These are phyloP conservation scores for Capsella bursapastoris DNA, from an alignment of 345 rosid species.

Conservation along the genomic window DNA sequence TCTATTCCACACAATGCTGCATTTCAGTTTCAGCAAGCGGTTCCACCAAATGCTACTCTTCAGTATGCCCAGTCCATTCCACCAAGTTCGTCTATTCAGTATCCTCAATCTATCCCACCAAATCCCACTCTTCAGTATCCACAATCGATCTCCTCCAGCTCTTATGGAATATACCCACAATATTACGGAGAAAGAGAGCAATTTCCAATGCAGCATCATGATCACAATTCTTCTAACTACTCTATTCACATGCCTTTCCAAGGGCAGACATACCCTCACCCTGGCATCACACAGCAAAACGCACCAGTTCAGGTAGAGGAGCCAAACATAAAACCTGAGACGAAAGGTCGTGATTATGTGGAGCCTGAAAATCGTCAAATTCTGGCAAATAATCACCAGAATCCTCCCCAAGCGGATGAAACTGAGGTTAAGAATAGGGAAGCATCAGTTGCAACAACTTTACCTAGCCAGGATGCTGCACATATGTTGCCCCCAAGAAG, in stretches of 20 bases:
- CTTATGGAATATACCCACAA: slow-evolving; percentile 56
- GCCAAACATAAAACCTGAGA: slow-evolving; percentile 48
- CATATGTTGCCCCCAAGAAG: slow-evolving; percentile 48
- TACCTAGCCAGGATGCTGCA: slow-evolving; percentile 43
- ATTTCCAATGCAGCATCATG: slow-evolving; percentile 52
- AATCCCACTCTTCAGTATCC: slow-evolving; percentile 49
- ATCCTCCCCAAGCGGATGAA: slow-evolving; percentile 47
- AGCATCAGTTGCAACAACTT: slow-evolving; percentile 42
- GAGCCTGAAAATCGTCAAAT: slow-evolving; percentile 45
- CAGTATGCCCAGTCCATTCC: slow-evolving; percentile 40
- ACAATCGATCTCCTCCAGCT: slow-evolving; percentile 52
- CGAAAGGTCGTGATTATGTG: slow-evolving; percentile 45
- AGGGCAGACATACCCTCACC: slow-evolving; percentile 50
- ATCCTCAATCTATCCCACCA: slow-evolving; percentile 36
- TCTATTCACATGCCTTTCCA: slow-evolving; percentile 48
- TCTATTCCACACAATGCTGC: slow-evolving; percentile 50
- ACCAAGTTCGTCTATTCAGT: slow-evolving; percentile 40
- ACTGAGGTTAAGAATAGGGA: slow-evolving; percentile 50
- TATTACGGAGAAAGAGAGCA: slow-evolving; percentile 54
- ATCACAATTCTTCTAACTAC: slow-evolving; percentile 44
- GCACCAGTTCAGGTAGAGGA: slow-evolving; percentile 48
- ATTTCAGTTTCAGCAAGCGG: slow-evolving; percentile 40
- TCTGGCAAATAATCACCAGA: slow-evolving; percentile 40
- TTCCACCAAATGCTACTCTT: slow-evolving; percentile 39
- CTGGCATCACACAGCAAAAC: slow-evolving; percentile 51